Evolutionary conservation across 495 filamentous ascomycete genomes (phyloP).

Genomic region (Hypoxylon trugodes): DNA sequence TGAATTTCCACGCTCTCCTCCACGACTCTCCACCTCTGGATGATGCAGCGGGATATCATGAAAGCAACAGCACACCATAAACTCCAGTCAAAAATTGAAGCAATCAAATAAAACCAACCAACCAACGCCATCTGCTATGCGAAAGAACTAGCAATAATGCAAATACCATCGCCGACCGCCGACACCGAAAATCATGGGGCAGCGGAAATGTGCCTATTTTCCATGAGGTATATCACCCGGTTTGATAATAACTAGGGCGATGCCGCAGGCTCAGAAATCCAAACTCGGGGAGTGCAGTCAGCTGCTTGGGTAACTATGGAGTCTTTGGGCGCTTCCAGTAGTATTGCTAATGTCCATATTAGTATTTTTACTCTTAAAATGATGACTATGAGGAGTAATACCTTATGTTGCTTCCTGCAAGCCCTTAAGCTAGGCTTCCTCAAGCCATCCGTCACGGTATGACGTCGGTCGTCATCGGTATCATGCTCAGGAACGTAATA

Average conservation of each 20-base stretch:
- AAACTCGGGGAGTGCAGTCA: constrained; percentile 9
- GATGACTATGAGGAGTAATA: constrained; percentile 50
- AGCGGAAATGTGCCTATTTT: constrained; percentile 10
- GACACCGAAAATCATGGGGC: constrained; percentile 3
- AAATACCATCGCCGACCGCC: constrained; percentile 10
- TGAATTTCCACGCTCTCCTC: background rate
- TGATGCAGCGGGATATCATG: constrained; percentile 35
- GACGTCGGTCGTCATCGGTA: constrained; percentile 75
- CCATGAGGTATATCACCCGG: background rate
- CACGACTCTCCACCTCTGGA: constrained; percentile 9
- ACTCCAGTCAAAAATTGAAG: constrained; percentile 29
- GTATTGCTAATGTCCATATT: constrained; percentile 74
- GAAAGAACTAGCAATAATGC: constrained; percentile 27
- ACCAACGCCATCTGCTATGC: constrained; percentile 44
- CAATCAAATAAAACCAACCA: constrained; percentile 12
- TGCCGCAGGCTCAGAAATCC: background rate
- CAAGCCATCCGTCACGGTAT: constrained; percentile 85
- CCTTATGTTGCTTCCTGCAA: constrained; percentile 96
- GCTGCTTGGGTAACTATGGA: constrained; percentile 46
- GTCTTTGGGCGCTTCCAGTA: constrained; percentile 84
- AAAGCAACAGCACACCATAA: constrained; percentile 18
- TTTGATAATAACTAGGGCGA: background rate
- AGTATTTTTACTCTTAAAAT: constrained; percentile 19
- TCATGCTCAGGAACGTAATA: constrained; percentile 97
- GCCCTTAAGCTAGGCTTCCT: constrained; percentile 86